A percentile compares a stretch with the other conserved stretches of the same genome.
phyloP scores from a whole-genome alignment of 2,329 filamentous ascomycete genomes.

The Hirsutella minnesotensis region DNA sequence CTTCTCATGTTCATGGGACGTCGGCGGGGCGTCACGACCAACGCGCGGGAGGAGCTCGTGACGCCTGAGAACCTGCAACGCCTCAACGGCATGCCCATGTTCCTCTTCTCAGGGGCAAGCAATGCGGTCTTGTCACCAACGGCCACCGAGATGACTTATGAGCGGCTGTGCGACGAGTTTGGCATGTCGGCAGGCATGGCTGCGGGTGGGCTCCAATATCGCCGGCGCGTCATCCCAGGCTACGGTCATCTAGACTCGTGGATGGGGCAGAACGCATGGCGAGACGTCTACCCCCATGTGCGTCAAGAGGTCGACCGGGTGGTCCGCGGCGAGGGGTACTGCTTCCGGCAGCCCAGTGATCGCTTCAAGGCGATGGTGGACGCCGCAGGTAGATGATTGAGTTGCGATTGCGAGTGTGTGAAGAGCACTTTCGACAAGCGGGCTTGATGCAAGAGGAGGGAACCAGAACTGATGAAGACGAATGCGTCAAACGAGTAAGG shows the following conservation, averaged over 20 bases:
- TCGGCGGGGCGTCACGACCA: conserved; percentile 37
- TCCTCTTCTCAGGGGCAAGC: conserved; percentile 43
- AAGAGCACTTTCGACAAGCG: too few species aligned
- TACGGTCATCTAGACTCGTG: conserved; percentile 52
- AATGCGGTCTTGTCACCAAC: conserved; percentile 44
- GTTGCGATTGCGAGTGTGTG: too few species aligned
- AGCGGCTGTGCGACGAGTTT: conserved; percentile 39
- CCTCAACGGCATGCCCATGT: conserved; percentile 40
- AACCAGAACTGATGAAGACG: too few species aligned
- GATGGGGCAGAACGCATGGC: conserved; percentile 48
- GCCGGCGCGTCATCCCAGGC: conserved; percentile 38
- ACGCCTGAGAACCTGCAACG: conserved; percentile 36
- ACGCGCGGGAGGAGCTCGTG: conserved; percentile 35
- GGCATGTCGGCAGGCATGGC: conserved; percentile 19
- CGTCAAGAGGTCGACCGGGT: conserved; percentile 43
- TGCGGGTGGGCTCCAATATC: conserved; percentile 29
- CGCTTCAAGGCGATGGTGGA: too few species aligned
- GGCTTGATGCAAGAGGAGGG: too few species aligned
- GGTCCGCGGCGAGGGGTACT: conserved; percentile 2
- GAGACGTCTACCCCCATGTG: conserved; percentile 46
- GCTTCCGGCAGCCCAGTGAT: neutral
- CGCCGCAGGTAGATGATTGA: too few species aligned
- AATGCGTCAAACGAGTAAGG: too few species aligned
- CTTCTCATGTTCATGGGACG: conserved; percentile 45
- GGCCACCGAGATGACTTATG: conserved; percentile 41